Evolutionary conservation across 345 rosid genomes (phyloP), one percentile per base, ranked within the genome.

Genomic region (Cardiospermum halicacabum): DNA sequence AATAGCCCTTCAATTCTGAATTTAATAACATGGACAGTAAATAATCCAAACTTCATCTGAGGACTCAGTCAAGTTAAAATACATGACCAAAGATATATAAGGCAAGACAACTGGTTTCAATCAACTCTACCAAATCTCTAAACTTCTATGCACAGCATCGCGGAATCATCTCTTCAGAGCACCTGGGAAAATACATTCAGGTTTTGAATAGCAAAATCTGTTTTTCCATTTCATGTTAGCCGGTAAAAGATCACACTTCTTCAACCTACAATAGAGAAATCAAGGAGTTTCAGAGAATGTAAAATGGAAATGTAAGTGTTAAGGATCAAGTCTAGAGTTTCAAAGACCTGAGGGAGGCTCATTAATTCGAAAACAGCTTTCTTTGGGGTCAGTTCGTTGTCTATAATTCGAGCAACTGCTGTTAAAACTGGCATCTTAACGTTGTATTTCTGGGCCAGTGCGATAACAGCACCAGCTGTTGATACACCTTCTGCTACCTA

Each of bases 401-500:
- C 96, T 43, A 92, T 74, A 65, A 89, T 92, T 69, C 91, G 84
- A 56, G 93, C 98, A 49, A 92, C 96, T 42, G 98, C 98, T 59
- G 98, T 89, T 75, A 92, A 74, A 65, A 92, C 96, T 0, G 93
- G 98, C 79, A 92, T 79, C 79, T 92, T 85, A 64, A 89, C 96
- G 31, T 89, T 87, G 71, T 89, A 92, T 79, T 92, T 92, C 81
- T 92, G 96, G 62, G 96, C 98, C 78, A 89, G 74, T 50, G 98
- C 91, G 77, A 89, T 83, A 53, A 89, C 96, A 48, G 96, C 98
- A 59, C 98, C 96, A 0, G 98, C 98, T 0, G 96, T 92, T 56
- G 98, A 81, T 65, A 92, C 89, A 36, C 98, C 98, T 80, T 92
- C 98, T 15, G 96, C 96, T 42, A 92, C 96, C 96, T 92, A 63